Base-by-base conservation (phyloP, 139 green algal genomes). In the Chlorella sorokiniana region DNA sequence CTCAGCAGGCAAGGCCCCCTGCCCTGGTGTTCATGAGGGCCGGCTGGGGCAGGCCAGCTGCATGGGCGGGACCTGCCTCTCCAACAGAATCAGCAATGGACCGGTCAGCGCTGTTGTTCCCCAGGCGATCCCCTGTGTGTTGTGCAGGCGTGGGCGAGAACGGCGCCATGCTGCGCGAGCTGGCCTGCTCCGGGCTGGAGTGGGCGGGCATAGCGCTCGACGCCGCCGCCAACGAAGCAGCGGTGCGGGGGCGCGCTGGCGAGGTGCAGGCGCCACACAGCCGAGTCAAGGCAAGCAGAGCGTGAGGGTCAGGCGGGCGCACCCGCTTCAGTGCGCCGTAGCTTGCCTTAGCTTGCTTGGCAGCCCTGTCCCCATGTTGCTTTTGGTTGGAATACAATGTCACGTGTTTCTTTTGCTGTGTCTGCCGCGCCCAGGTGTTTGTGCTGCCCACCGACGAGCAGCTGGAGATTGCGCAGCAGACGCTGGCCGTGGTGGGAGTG, bases 381-480 rank as follows among this genome's bases (percentile, higher is more conserved):
- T n/a, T n/a, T n/a, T n/a, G n/a, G n/a, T n/a, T n/a, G n/a, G n/a
- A n/a, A n/a, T n/a, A n/a, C n/a, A n/a, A n/a, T n/a, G n/a, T n/a
- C n/a, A n/a, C n/a, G n/a, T n/a, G n/a, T n/a, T n/a, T n/a, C n/a
- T n/a, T n/a, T n/a, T n/a, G n/a, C n/a, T n/a, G n/a, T 25, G 11
- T 29, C 52, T n/a, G 27, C 10, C 10, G 20, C 6, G 27, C 10
- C 1, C 89, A 92, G 81, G 86, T 98, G 59, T 80, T 97, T 80
- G 92, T 98, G 10, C 86, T 98, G 5, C 95, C 94, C 1, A 98
- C 95, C 4, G 93, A 98, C 69, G 95, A 98, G 82, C 95, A 98
- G 86, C 85, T 98, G 59, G 86, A 63, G 56, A 98, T 98, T 52
- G 95, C 95, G 22, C 82, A 93, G 83, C 90, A 98, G 72, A 93